phyloP scores from a whole-genome alignment of 2,329 filamentous ascomycete genomes.

The Monosporascus sp. region DNA sequence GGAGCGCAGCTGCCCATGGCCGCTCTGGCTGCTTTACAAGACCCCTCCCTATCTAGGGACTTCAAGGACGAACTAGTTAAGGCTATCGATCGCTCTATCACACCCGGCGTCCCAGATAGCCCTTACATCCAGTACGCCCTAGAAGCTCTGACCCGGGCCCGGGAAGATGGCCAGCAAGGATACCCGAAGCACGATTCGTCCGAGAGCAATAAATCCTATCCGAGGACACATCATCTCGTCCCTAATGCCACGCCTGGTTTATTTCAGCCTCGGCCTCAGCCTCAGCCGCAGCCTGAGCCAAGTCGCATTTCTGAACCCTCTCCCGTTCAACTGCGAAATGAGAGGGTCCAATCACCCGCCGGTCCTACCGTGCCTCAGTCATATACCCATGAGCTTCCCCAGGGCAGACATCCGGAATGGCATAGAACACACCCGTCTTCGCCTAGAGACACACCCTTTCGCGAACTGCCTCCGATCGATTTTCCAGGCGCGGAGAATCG shows the following conservation, averaged over 20 bases:
- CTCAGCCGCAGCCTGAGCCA: slow-evolving; percentile 1
- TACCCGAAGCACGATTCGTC: slow-evolving; percentile 10
- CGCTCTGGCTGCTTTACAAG: slow-evolving; percentile 10
- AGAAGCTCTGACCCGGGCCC: slow-evolving; percentile 75
- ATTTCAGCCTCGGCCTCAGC: slow-evolving; percentile 7
- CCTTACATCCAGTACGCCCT: slow-evolving; percentile 89
- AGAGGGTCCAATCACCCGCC: not conserved
- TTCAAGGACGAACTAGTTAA: slow-evolving; percentile 50
- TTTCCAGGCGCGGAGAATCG: not conserved
- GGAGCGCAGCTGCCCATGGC: slow-evolving; percentile 35
- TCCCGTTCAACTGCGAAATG: not conserved
- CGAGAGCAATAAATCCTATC: slow-evolving; percentile 12
- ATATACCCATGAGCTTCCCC: not conserved
- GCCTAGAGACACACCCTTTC: not conserved
- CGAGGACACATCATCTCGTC: slow-evolving; percentile 14
- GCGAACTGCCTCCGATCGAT: not conserved
- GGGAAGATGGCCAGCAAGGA: slow-evolving; percentile 51
- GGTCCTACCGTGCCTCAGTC: not conserved
- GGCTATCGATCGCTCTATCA: slow-evolving; percentile 48
- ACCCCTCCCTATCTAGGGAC: slow-evolving; percentile 20
- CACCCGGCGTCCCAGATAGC: slow-evolving; percentile 76
- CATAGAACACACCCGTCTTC: not conserved
- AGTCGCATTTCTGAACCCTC: not conserved
- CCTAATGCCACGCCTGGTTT: slow-evolving; percentile 14
- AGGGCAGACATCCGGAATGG: not conserved